Percentiles rank a stretch among this genome's conserved stretches.
Conservation (phyloP, 2,329 filamentous ascomycete species). For the Xylariomycetidae sp. region DNA sequence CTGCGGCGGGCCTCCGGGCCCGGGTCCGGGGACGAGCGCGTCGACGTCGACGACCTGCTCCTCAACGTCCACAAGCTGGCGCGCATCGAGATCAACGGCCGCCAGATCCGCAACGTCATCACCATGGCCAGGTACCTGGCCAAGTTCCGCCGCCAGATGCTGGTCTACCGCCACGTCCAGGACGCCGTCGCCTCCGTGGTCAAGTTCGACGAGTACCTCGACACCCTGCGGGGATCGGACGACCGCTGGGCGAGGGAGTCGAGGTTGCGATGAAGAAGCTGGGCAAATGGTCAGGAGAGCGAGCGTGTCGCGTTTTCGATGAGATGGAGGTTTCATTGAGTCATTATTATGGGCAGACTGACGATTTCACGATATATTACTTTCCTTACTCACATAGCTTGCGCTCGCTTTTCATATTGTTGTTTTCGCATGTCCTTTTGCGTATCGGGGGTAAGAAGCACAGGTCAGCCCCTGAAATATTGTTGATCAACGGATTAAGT, state of each 20-base stretch:
- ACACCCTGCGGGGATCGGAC: not conserved
- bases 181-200: not conserved
- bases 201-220: not conserved
- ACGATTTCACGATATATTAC: no score
- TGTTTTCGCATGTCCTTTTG: no score
- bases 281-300: no score
- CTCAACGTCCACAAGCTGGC: slow-evolving; percentile 25
- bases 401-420: no score
- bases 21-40: not conserved
- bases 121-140: slow-evolving; percentile 18
- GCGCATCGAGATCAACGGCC: slow-evolving; percentile 32
- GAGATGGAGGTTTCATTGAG: no score
- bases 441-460: no score
- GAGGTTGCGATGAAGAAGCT: not conserved
- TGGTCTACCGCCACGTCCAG: not conserved
- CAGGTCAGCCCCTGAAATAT: no score
- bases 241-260: not conserved
- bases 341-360: no score
- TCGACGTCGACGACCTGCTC: slow-evolving; percentile 12
- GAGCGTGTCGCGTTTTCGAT: no score
- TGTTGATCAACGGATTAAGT: no score
- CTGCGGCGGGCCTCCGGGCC: slow-evolving; percentile 3
- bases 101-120: slow-evolving; percentile 36
- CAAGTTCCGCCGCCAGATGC: not conserved
- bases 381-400: no score